These are phyloP conservation scores for Ogataea dorogensis DNA, from an alignment of 805 yeast species.

Conservation along the genomic window DNA sequence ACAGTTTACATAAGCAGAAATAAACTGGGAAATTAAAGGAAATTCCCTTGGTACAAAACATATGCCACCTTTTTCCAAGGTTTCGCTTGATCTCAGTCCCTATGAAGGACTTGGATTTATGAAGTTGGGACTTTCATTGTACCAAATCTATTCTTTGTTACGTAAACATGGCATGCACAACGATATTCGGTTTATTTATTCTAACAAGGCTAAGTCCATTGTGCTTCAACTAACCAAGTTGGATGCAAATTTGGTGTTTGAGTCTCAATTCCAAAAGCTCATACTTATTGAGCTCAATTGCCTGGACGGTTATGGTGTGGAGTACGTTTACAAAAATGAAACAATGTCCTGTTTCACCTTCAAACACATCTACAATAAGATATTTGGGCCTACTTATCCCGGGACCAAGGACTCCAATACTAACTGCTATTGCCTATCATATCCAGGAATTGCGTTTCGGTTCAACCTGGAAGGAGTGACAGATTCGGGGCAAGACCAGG, in stretches of 20 bases:
- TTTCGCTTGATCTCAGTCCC: conserved; percentile 25
- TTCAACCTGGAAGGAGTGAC: conserved; percentile 29
- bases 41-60: conserved; percentile 3
- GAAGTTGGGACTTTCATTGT: conserved; percentile 28
- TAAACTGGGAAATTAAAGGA: conserved; percentile 4
- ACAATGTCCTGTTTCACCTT: conserved; percentile 30
- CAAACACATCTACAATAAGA: conserved; percentile 49
- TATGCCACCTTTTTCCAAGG: conserved; percentile 7
- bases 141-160: conserved; percentile 20
- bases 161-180: conserved; percentile 14
- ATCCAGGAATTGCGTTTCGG: conserved; percentile 56
- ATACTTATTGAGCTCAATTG: conserved; percentile 28
- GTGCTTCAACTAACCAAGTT: conserved; percentile 23
- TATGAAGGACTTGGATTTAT: conserved; percentile 28
- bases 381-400: conserved; percentile 64
- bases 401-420: conserved; percentile 37
- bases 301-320: conserved; percentile 14
- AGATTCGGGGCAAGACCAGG: conserved; percentile 6
- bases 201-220: conserved; percentile 17
- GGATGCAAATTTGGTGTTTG: conserved; percentile 29
- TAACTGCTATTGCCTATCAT: conserved; percentile 44
- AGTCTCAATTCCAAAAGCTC: conserved; percentile 26
- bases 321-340: conserved; percentile 25
- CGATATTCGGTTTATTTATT: conserved; percentile 25
- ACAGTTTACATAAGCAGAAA: conserved; percentile 10